These are phyloP conservation scores for Noccaea bulbosa DNA, from an alignment of 345 rosid genomes.

Conservation along the genomic window DNA sequence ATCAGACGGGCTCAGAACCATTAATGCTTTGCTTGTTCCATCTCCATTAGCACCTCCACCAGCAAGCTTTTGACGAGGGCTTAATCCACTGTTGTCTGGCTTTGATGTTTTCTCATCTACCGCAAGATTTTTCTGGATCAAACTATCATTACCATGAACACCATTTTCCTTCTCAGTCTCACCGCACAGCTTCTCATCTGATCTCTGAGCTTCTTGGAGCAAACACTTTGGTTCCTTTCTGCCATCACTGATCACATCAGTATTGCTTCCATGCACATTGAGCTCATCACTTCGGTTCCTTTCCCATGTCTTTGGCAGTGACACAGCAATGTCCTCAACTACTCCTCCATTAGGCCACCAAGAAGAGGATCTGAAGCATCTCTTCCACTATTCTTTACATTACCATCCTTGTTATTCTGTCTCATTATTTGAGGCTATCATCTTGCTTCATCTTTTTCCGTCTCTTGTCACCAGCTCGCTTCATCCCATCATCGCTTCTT, in stretches of 20 bases:
- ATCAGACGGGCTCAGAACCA: background rate
- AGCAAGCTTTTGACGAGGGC: background rate
- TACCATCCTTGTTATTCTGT: too few relatives aligned
- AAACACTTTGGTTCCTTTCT: background rate
- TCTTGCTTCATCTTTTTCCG: too few relatives aligned
- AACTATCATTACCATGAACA: slow-evolving; percentile 1
- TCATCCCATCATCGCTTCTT: background rate
- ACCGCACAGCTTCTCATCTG: background rate
- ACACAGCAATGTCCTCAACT: background rate
- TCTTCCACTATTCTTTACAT: too few relatives aligned
- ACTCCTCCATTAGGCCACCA: background rate
- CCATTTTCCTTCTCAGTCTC: background rate
- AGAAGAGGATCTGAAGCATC: background rate
- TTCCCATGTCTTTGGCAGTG: slow-evolving; percentile 1
- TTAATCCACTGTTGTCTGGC: background rate
- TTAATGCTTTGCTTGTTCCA: background rate
- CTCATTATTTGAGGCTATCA: too few relatives aligned
- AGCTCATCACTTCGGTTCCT: background rate
- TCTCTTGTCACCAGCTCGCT: too few relatives aligned
- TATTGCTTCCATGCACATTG: background rate
- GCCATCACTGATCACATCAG: background rate
- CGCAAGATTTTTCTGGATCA: background rate
- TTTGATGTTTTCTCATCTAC: background rate
- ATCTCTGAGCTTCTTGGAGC: slow-evolving; percentile 1
- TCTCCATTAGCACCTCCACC: background rate